A percentile compares a stretch with the other conserved stretches of the same genome.
phyloP scores from a whole-genome alignment of 164 flowering plant genomes.

The Amborella trichopoda region DNA sequence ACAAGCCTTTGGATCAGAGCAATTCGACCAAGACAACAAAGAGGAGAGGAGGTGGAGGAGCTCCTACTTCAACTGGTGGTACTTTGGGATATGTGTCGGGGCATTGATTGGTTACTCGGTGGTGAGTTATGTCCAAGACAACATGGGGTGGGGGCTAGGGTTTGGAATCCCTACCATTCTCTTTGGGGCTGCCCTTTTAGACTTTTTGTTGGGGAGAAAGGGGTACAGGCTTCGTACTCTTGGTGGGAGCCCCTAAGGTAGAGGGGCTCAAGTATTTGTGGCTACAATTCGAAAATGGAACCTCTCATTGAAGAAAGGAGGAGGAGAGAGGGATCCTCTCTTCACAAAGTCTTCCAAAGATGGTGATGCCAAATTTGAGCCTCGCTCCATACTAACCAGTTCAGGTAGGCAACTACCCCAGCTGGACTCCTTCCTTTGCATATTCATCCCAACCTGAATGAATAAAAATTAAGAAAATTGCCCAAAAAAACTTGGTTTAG shows the following conservation, averaged over 20 bases:
- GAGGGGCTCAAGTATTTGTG: not conserved
- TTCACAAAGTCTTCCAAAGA: no score
- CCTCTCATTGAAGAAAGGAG: no score
- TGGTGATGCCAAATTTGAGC: no score
- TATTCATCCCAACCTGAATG: no score
- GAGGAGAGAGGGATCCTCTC: no score
- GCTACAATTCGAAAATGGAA: not conserved
- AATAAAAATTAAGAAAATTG: no score
- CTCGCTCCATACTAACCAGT: no score
- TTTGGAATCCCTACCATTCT: constrained; percentile 34
- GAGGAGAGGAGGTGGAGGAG: constrained; percentile 8
- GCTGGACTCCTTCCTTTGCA: no score
- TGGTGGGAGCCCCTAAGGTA: not conserved
- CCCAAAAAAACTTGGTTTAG: no score
- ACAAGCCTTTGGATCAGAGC: constrained; percentile 14
- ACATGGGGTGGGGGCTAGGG: constrained; percentile 65
- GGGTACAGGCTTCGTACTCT: not conserved
- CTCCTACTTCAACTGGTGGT: constrained; percentile 16
- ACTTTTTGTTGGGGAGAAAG: constrained; percentile 6
- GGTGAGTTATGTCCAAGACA: constrained; percentile 10
- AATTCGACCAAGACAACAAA: constrained; percentile 1
- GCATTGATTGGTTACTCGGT: not conserved
- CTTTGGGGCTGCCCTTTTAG: constrained; percentile 1
- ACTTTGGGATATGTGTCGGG: constrained; percentile 6
- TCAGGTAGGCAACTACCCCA: no score